phyloP scores from a whole-genome alignment of 2,329 filamentous ascomycete species.

The Dactylellina parvicollis region DNA sequence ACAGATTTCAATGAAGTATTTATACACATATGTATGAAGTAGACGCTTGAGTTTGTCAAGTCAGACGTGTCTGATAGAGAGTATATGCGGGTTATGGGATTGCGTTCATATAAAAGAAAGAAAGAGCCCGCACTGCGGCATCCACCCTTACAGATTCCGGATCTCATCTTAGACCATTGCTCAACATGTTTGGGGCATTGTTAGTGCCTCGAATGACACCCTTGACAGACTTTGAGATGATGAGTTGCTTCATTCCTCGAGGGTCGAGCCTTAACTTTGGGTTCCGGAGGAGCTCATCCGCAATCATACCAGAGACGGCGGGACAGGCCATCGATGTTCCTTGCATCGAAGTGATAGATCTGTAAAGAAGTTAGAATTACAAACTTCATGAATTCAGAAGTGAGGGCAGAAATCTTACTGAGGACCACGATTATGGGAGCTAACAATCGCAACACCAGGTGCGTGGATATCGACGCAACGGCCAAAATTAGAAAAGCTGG shows the following conservation, averaged over 20 bases:
- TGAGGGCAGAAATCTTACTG: constrained; percentile 6
- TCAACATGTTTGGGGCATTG: constrained; percentile 46
- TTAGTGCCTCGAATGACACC: constrained; percentile 25
- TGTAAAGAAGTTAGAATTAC: constrained; percentile 56
- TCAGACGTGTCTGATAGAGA: too few species aligned
- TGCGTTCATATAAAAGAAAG: too few species aligned
- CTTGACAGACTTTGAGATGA: constrained; percentile 31
- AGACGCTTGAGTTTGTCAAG: too few species aligned
- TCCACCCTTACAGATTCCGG: background rate
- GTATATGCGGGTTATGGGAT: too few species aligned
- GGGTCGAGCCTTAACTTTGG: constrained; percentile 53
- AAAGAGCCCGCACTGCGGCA: too few species aligned
- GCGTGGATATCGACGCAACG: constrained; percentile 69
- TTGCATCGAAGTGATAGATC: constrained; percentile 64
- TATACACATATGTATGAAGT: too few species aligned
- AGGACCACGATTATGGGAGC: constrained; percentile 62
- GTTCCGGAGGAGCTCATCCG: constrained; percentile 55
- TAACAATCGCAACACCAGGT: constrained; percentile 67
- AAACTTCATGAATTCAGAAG: background rate
- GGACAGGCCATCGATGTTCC: constrained; percentile 67
- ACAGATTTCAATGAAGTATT: too few species aligned
- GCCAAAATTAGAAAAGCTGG: constrained; percentile 64
- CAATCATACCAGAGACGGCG: constrained; percentile 59
- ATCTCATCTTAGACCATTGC: constrained; percentile 30
- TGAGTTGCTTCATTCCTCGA: constrained; percentile 54